phyloP scores from a whole-genome alignment of 257 asterid species.

The Penstemon newberryi region DNA sequence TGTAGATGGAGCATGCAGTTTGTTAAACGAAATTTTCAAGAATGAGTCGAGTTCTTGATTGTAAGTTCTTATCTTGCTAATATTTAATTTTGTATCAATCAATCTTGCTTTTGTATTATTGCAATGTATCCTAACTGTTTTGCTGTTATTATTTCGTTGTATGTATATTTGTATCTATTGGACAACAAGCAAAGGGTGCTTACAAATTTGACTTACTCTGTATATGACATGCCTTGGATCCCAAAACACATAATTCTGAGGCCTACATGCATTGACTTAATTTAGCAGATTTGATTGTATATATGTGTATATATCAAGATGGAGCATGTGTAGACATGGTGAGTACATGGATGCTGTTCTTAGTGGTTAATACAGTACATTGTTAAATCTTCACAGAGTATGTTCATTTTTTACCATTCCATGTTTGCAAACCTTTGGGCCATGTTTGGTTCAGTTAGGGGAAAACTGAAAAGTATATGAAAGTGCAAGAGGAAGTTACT shows the following conservation, averaged over 20 bases:
- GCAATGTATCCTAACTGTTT: not conserved
- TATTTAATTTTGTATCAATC: no score
- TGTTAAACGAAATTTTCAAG: constrained; percentile 39
- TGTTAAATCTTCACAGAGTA: not conserved
- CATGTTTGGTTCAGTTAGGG: not conserved
- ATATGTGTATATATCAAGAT: not conserved
- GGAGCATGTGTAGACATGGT: not conserved
- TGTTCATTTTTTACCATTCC: not conserved
- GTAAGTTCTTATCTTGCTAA: no score
- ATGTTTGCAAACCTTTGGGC: not conserved
- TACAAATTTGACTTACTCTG: constrained; percentile 1
- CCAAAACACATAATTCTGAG: not conserved
- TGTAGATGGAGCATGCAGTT: constrained; percentile 36
- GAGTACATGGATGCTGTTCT: not conserved
- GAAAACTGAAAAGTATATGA: no score
- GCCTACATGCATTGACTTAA: constrained; percentile 1
- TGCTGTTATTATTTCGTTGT: not conserved
- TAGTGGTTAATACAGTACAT: not conserved
- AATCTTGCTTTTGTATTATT: no score
- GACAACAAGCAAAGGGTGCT: not conserved
- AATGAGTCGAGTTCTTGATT: no score
- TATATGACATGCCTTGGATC: not conserved
- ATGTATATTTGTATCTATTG: no score
- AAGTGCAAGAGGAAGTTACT: no score
- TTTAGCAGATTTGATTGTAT: no score